Percentiles rank a stretch among this genome's conserved stretches.
Conservation (phyloP, 257 asterid genomes). For the Solanum rostratum region DNA sequence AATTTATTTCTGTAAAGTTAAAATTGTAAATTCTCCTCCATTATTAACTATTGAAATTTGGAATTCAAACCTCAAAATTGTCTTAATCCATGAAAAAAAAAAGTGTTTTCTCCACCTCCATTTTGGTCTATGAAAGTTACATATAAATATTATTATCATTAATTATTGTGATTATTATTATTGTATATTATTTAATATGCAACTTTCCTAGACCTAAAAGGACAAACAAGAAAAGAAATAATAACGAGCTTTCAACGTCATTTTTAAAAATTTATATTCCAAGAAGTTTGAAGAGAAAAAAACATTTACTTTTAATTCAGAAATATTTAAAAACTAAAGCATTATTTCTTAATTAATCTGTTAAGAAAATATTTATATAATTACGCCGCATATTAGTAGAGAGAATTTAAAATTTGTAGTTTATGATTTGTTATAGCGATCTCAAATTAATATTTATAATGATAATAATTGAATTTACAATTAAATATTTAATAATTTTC, state of each 20-base stretch:
- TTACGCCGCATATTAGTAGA: background rate
- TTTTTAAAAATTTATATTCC: background rate
- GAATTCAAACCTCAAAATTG: background rate
- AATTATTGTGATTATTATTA: background rate
- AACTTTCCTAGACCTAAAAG: background rate
- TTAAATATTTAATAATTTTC: too few relatives aligned
- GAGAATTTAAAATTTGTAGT: too few relatives aligned
- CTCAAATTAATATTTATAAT: background rate
- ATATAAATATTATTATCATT: background rate
- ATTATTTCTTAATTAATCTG: background rate
- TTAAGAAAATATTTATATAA: background rate
- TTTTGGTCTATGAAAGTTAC: background rate
- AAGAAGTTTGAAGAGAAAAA: background rate
- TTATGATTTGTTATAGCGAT: background rate
- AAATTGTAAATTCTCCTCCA: background rate
- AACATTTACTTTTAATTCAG: background rate
- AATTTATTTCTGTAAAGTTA: background rate
- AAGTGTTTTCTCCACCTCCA: background rate
- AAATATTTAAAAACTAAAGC: background rate
- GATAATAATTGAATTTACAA: background rate
- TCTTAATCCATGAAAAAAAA: background rate
- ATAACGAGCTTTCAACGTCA: background rate
- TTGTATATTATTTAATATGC: background rate
- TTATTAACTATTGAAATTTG: background rate
- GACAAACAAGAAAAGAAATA: background rate